A percentile compares a stretch with the other conserved stretches of the same genome.
These are phyloP conservation scores for Amesomyces nigricolor DNA, from an alignment of 2,329 filamentous ascomycete species.

Conservation along the genomic window DNA sequence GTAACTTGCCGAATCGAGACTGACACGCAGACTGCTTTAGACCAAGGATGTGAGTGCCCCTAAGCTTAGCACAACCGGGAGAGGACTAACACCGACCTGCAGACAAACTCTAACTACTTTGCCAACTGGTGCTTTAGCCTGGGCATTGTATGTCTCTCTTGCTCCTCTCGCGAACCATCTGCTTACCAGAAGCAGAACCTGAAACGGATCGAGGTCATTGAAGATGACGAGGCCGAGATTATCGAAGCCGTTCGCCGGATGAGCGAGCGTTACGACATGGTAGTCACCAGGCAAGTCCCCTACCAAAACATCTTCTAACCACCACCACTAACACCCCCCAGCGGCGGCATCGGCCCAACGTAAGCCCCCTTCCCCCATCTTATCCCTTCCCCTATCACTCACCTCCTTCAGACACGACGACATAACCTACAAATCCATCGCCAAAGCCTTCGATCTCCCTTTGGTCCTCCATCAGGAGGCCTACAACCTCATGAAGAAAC, in stretches of 20 bases:
- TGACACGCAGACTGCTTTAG: conserved; percentile 12
- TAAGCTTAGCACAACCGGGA: background rate
- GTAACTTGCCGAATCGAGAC: background rate
- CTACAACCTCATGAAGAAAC: conserved; percentile 73
- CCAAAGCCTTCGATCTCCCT: conserved; percentile 75
- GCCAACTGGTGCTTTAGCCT: conserved; percentile 60
- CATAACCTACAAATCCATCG: conserved; percentile 93
- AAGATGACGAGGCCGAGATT: conserved; percentile 87
- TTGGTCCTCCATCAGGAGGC: conserved; percentile 73
- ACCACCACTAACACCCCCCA: conserved; percentile 28
- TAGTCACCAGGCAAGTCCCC: conserved; percentile 65
- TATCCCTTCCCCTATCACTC: conserved; percentile 5
- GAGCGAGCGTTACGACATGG: conserved; percentile 86
- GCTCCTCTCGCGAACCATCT: background rate
- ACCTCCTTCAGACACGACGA: conserved; percentile 71
- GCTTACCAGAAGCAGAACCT: conserved; percentile 47
- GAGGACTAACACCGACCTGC: conserved; percentile 17
- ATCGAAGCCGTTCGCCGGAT: conserved; percentile 80
- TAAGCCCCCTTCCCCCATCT: conserved; percentile 39
- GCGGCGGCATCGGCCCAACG: conserved; percentile 93
- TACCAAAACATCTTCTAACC: no score
- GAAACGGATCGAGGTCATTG: conserved; percentile 86
- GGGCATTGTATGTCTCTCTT: conserved; percentile 46
- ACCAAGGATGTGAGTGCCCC: conserved; percentile 27
- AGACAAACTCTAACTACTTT: conserved; percentile 61